These are phyloP conservation scores for Trichoderma asperellum DNA, from an alignment of 2,329 filamentous ascomycete species.

Conservation along the genomic window DNA sequence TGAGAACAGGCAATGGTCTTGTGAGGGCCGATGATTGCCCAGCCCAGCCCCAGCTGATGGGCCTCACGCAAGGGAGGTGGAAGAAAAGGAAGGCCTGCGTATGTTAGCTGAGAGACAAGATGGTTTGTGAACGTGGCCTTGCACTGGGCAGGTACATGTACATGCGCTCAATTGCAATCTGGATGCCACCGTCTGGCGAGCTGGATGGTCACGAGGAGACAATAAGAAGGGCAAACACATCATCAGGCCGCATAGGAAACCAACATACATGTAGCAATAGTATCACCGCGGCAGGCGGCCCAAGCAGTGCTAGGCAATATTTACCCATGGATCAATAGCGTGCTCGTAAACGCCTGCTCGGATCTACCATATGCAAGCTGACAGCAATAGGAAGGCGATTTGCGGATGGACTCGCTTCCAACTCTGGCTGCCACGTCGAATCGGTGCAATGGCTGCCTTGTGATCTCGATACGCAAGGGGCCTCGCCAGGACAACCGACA, in stretches of 20 bases:
- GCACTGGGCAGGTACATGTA: background rate
- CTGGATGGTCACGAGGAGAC: slow-evolving; percentile 9
- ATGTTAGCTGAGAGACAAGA: background rate
- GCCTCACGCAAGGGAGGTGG: slow-evolving; percentile 12
- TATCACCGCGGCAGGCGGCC: background rate
- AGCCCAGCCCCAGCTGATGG: slow-evolving; percentile 24
- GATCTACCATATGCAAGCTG: slow-evolving; percentile 1
- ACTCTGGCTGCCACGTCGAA: slow-evolving; percentile 15
- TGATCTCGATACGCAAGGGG: slow-evolving; percentile 25
- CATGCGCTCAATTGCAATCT: background rate
- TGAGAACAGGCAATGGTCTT: background rate
- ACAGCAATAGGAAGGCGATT: slow-evolving; percentile 11
- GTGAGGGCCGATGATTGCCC: slow-evolving; percentile 9
- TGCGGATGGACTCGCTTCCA: background rate
- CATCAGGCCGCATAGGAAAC: background rate
- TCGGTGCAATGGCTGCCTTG: slow-evolving; percentile 5
- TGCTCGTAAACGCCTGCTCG: slow-evolving; percentile 3
- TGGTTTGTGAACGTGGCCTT: background rate
- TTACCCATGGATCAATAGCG: slow-evolving; percentile 21
- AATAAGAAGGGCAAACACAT: background rate
- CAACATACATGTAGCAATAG: background rate
- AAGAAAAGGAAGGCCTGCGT: background rate
- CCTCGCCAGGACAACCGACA: background rate
- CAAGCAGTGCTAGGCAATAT: background rate
- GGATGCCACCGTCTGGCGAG: background rate